Percentiles rank a stretch among this genome's conserved stretches.
phyloP scores from a whole-genome alignment of 2,329 filamentous ascomycete species.

The Fusarium veterinarium region DNA sequence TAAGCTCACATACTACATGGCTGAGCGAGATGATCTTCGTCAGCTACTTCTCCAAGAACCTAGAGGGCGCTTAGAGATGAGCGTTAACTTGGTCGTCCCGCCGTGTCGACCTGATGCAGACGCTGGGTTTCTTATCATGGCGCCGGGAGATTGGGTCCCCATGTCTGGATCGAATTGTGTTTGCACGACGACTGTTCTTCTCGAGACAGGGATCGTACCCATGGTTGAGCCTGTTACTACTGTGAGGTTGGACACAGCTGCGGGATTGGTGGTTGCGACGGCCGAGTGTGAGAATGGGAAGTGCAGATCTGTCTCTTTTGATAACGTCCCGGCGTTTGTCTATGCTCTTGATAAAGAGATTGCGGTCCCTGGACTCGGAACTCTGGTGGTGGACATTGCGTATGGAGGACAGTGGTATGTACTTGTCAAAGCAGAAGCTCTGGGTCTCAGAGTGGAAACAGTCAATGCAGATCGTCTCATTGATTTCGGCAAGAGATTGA shows the following conservation, averaged over 20 bases:
- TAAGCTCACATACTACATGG: conserved; percentile 57
- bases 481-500: conserved; percentile 54
- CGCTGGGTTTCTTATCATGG: conserved; percentile 54
- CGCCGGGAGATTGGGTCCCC: conserved; percentile 31
- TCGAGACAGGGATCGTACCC: conserved; percentile 58
- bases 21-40: conserved; percentile 53
- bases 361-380: not conserved
- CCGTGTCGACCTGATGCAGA: conserved; percentile 54
- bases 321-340: conserved; percentile 12
- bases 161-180: conserved; percentile 58
- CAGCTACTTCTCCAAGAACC: conserved; percentile 5
- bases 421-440: conserved; percentile 12
- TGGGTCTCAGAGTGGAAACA: conserved; percentile 14
- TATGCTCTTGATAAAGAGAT: conserved; percentile 18
- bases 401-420: conserved; percentile 26
- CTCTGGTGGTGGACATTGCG: conserved; percentile 1
- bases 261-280: conserved; percentile 8
- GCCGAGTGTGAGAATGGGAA: conserved; percentile 19
- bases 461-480: conserved; percentile 16
- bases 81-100: not conserved
- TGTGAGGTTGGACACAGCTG: conserved; percentile 11
- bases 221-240: conserved; percentile 52
- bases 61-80: conserved; percentile 10
- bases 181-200: conserved; percentile 55
- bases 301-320: conserved; percentile 21